Conservation (phyloP, 768 basidiomycete genomes). For the Ramaria rubella region DNA sequence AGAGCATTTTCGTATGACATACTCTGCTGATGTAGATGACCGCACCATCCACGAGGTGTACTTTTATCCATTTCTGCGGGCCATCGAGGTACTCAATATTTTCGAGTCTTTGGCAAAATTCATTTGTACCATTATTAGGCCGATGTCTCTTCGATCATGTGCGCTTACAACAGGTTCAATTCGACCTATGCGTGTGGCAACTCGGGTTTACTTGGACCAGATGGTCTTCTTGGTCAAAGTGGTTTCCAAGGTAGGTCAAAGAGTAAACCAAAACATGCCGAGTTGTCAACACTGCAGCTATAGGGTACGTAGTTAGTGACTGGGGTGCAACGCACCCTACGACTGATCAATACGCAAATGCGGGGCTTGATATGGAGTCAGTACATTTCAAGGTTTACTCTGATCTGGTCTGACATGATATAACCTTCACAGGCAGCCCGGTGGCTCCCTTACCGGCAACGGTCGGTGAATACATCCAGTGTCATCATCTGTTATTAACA, state of each 20-base stretch:
- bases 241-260: slow-evolving; percentile 24
- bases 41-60: slow-evolving; percentile 16
- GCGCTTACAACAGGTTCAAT: slow-evolving; percentile 20
- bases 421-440: slow-evolving; percentile 40
- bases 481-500: background rate
- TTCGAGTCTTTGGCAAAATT: slow-evolving; percentile 20
- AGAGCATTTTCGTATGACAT: slow-evolving; percentile 14
- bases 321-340: slow-evolving; percentile 64
- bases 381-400: background rate
- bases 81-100: slow-evolving; percentile 30
- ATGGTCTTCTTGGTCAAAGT: slow-evolving; percentile 20
- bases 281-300: background rate
- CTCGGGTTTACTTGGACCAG: background rate
- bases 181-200: slow-evolving; percentile 19
- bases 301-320: slow-evolving; percentile 54
- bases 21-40: slow-evolving; percentile 15
- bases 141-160: slow-evolving; percentile 61
- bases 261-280: background rate
- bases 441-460: slow-evolving; percentile 35
- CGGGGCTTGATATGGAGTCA: slow-evolving; percentile 42
- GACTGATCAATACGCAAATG: slow-evolving; percentile 42
- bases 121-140: slow-evolving; percentile 35
- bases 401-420: background rate
- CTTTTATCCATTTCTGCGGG: slow-evolving; percentile 13
- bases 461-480: background rate